A percentile compares a stretch with the other conserved stretches of the same genome.
Conservation (phyloP, 1,284 basidiomycete species). For the Trametes polyzona region DNA sequence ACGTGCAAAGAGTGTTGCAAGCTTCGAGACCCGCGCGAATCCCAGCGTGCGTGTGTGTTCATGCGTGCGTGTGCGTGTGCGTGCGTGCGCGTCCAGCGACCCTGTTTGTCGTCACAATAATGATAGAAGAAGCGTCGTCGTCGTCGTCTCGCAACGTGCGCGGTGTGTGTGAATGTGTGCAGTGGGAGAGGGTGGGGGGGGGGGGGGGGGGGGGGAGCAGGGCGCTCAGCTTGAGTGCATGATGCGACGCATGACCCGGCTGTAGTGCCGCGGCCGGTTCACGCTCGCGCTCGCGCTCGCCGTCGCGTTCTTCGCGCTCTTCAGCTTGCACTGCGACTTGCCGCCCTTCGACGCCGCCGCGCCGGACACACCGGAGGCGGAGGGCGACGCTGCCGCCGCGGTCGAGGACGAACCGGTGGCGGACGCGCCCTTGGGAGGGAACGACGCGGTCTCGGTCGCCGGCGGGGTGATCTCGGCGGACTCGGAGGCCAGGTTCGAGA, state of each 20-base stretch:
- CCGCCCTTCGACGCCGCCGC: constrained; percentile 6
- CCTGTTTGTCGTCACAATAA: no score
- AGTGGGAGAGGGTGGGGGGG: no score
- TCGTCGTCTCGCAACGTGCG: no score
- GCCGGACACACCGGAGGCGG: constrained; percentile 13
- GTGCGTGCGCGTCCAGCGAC: no score
- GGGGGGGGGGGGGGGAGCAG: no score
- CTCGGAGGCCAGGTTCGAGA: constrained; percentile 36
- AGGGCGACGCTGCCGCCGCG: constrained; percentile 17
- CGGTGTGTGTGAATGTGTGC: no score
- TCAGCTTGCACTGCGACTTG: constrained; percentile 19
- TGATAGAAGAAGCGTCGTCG: no score
- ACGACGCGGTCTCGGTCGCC: constrained; percentile 18
- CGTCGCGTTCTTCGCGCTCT: constrained; percentile 15
- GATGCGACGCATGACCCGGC: constrained; percentile 28
- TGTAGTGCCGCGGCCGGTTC: constrained; percentile 27
- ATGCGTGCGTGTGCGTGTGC: no score
- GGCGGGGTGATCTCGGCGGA: constrained; percentile 22
- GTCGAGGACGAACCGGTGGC: constrained; percentile 18
- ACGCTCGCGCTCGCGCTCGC: constrained; percentile 11
- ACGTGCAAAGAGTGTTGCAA: no score
- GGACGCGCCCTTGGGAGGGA: constrained; percentile 18
- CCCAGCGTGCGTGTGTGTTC: no score
- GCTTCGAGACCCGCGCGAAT: neutral
- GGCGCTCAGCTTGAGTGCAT: constrained; percentile 15